Evolutionary conservation across 306 rosid genomes (phyloP).

Genomic region (Trichosanthes cucumerina): DNA sequence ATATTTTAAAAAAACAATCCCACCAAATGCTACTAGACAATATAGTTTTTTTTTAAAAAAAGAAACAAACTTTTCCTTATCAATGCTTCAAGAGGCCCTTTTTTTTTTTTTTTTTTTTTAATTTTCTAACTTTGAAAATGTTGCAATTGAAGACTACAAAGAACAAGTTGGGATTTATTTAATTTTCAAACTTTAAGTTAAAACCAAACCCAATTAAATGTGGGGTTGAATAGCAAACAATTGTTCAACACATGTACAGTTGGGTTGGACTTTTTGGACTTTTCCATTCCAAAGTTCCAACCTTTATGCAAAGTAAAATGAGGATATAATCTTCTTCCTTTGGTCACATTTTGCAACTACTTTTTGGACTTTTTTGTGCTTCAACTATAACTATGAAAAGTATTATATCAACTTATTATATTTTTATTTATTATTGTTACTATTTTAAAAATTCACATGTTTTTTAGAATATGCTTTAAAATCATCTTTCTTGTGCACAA

Average conservation of each 20-base stretch:
- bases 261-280: conserved; percentile 4
- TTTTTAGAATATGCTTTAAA: too few relatives aligned
- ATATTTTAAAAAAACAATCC: not conserved
- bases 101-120: not conserved
- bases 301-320: conserved; percentile 1
- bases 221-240: not conserved
- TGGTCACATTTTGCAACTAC: conserved; percentile 9
- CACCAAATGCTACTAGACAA: not conserved
- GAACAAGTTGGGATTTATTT: not conserved
- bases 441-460: not conserved
- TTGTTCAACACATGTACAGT: not conserved
- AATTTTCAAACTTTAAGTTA: not conserved
- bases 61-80: not conserved
- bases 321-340: not conserved
- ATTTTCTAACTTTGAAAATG: not conserved
- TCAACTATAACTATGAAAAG: not conserved
- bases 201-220: not conserved
- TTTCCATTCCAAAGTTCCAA: not conserved
- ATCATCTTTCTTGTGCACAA: too few relatives aligned
- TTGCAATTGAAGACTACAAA: not conserved
- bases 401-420: not conserved
- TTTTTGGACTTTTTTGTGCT: conserved; percentile 2
- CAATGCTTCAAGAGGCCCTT: not conserved
- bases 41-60: not conserved
- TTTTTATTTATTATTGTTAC: not conserved